phyloP scores from a whole-genome alignment of 345 rosid genomes.

The Mercurialis annua region DNA sequence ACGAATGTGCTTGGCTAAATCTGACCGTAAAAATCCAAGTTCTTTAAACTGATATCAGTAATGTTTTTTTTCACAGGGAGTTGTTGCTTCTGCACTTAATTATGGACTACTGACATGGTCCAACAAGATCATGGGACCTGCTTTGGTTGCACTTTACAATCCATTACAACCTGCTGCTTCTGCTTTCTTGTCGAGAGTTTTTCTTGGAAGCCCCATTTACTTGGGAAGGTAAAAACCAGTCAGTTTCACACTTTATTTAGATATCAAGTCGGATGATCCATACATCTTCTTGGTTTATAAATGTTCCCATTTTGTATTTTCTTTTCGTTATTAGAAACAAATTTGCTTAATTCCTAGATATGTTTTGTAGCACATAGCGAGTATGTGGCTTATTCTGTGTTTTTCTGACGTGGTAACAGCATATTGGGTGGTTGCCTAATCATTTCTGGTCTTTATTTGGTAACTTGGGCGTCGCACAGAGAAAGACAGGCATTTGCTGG shows the following conservation, averaged over 20 bases:
- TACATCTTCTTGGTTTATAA: not conserved
- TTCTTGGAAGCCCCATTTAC: slow-evolving; percentile 90
- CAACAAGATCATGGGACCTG: slow-evolving; percentile 91
- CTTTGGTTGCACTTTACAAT: slow-evolving; percentile 91
- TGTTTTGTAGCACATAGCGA: not conserved
- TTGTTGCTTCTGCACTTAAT: slow-evolving; percentile 83
- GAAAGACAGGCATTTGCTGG: slow-evolving; percentile 39
- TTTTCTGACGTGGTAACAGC: slow-evolving; percentile 35
- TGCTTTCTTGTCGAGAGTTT: slow-evolving; percentile 72
- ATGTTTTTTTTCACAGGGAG: slow-evolving; percentile 62
- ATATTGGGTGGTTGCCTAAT: slow-evolving; percentile 78
- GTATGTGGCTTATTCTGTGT: slow-evolving; percentile 15
- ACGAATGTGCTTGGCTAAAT: not conserved
- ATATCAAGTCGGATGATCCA: not conserved
- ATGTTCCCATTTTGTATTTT: not conserved
- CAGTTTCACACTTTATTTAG: not conserved
- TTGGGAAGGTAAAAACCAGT: slow-evolving; percentile 69
- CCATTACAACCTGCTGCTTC: slow-evolving; percentile 97
- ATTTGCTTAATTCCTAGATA: not conserved
- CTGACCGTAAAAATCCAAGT: not conserved
- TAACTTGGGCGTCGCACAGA: slow-evolving; percentile 83
- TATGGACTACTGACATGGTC: slow-evolving; percentile 96
- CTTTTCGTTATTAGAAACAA: not conserved
- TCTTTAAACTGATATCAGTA: not conserved
- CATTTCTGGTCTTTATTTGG: slow-evolving; percentile 71